These are phyloP conservation scores for Russula emetica DNA, from an alignment of 768 basidiomycete species.

Conservation along the genomic window DNA sequence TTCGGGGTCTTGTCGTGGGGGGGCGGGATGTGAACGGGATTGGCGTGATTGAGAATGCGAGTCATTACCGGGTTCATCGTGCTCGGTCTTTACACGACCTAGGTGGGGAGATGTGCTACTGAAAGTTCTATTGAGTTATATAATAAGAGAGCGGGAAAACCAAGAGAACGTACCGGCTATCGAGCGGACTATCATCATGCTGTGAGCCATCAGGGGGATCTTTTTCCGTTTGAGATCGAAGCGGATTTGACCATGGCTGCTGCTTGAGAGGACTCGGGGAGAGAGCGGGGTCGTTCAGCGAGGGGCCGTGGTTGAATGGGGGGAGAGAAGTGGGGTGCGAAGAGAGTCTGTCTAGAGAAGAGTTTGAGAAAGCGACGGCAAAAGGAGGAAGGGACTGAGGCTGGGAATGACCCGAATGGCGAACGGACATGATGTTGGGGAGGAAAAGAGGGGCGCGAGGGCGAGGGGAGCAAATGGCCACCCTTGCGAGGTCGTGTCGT, in stretches of 20 bases:
- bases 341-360: slow-evolving; percentile 49
- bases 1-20: slow-evolving; percentile 16
- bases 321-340: slow-evolving; percentile 54
- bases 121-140: slow-evolving; percentile 25
- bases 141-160: slow-evolving; percentile 20
- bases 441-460: neutral
- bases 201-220: slow-evolving; percentile 27
- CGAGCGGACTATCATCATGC: slow-evolving; percentile 15
- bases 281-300: slow-evolving; percentile 29
- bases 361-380: slow-evolving; percentile 64
- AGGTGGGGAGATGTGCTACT: slow-evolving; percentile 41
- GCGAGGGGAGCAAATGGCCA: neutral
- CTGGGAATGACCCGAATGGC: slow-evolving; percentile 45
- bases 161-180: slow-evolving; percentile 27
- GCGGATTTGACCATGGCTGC: slow-evolving; percentile 22
- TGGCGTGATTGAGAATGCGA: slow-evolving; percentile 34
- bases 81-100: slow-evolving; percentile 60
- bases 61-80: slow-evolving; percentile 46
- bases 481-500: slow-evolving; percentile 9
- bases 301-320: slow-evolving; percentile 53
- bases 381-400: slow-evolving; percentile 72
- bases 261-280: slow-evolving; percentile 28
- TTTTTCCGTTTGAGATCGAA: slow-evolving; percentile 30
- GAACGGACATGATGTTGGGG: slow-evolving; percentile 28
- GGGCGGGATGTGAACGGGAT: slow-evolving; percentile 12